These are phyloP conservation scores for Calocybe gambosa DNA, from an alignment of 1,284 basidiomycete species.

Conservation along the genomic window DNA sequence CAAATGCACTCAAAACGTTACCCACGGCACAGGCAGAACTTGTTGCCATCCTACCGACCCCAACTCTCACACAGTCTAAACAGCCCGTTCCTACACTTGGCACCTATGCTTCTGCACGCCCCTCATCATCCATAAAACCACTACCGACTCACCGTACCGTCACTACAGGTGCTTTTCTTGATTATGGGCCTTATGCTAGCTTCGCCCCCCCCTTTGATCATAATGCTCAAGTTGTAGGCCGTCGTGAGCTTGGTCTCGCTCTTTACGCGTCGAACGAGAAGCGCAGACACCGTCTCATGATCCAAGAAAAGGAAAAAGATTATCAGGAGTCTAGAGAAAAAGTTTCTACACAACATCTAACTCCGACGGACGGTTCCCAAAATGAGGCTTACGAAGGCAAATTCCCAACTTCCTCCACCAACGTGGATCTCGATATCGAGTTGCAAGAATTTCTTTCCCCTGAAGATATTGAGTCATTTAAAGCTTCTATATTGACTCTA, in stretches of 20 bases:
- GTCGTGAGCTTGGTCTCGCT: constrained; percentile 51
- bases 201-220: constrained; percentile 76
- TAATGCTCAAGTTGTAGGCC: constrained; percentile 60
- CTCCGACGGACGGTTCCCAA: constrained; percentile 2
- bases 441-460: constrained; percentile 50
- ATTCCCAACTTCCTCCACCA: neutral
- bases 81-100: constrained; percentile 32
- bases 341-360: constrained; percentile 8
- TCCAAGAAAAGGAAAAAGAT: constrained; percentile 20
- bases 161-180: constrained; percentile 60
- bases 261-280: constrained; percentile 39
- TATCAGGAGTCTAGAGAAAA: constrained; percentile 22
- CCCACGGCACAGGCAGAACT: constrained; percentile 66
- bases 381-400: neutral
- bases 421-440: constrained; percentile 27
- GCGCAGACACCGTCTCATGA: constrained; percentile 24
- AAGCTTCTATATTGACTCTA: constrained; percentile 48
- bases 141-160: constrained; percentile 45
- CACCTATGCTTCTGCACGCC: constrained; percentile 37
- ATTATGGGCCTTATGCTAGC: constrained; percentile 67
- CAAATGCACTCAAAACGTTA: constrained; percentile 40
- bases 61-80: constrained; percentile 33
- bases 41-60: constrained; percentile 61
- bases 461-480: constrained; percentile 49
- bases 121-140: constrained; percentile 31